phyloP scores from a whole-genome alignment of 805 yeast genomes.

The Alloascoidea hylecoeti region DNA sequence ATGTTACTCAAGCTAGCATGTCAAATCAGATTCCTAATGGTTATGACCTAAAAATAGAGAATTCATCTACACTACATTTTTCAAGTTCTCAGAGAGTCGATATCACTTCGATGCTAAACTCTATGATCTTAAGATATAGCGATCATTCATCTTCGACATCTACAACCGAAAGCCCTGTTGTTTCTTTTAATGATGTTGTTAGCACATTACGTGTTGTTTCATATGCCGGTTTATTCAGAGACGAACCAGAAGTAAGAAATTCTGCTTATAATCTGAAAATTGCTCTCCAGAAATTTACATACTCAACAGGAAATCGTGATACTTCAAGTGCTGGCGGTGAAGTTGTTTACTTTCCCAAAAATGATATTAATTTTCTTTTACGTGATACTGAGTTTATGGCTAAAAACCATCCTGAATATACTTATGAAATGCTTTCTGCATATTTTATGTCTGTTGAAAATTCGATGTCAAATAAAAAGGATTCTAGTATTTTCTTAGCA shows the following conservation, averaged over 20 bases:
- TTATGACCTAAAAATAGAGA: too few species aligned
- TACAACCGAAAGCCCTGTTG: neutral
- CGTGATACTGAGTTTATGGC: constrained; percentile 45
- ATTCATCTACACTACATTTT: too few species aligned
- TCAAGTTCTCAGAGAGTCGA: too few species aligned
- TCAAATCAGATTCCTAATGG: too few species aligned
- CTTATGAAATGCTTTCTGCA: constrained; percentile 38
- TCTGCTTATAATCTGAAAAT: constrained; percentile 52
- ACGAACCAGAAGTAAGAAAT: constrained; percentile 41
- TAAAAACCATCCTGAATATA: constrained; percentile 35
- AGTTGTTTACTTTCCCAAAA: constrained; percentile 55
- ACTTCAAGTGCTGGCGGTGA: constrained; percentile 32
- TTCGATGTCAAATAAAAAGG: constrained; percentile 18
- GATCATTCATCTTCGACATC: neutral
- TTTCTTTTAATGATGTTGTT: constrained; percentile 23
- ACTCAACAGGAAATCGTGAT: constrained; percentile 31
- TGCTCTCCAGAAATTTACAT: constrained; percentile 41
- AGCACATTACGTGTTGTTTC: constrained; percentile 52
- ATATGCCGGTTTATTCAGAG: constrained; percentile 53
- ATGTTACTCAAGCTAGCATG: too few species aligned
- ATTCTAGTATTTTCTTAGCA: constrained; percentile 21
- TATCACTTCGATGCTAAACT: neutral
- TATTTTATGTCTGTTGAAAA: constrained; percentile 31
- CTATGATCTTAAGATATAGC: neutral
- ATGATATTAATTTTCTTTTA: constrained; percentile 45